Base-by-base conservation (phyloP, 2,329 filamentous ascomycete genomes). In the Aureobasidium sp. region DNA sequence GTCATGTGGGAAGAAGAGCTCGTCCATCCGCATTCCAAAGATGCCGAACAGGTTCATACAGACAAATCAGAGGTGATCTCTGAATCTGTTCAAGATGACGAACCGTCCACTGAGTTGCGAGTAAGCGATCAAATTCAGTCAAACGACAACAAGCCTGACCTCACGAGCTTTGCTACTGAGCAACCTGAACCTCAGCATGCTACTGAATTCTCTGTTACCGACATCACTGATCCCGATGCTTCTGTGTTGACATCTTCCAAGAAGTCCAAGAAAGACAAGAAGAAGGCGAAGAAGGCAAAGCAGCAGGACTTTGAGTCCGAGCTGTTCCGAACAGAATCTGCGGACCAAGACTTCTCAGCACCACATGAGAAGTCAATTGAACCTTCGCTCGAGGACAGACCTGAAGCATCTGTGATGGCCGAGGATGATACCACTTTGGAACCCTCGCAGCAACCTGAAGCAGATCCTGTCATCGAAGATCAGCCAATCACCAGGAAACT, bases 281-380 rank as follows among this genome's bases (percentile, higher is more conserved):
- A 58, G 11, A 67, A 67, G 55, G 65, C 62, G 49, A 69, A 70
- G 61, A 69, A 69, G 45, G 62, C 32, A 15, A 59, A 41, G 30
- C 59, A 53, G 42, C 64, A 34, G 8, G 54, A n/a, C 5, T 3
- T 32, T 11, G 42, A 48, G 11, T 7, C 32, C 8, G 15, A 37
- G n/a, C 3, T 21, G 9, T n/a, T 39, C 8, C 42, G 8, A 16
- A 11, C 16, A 9, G 42, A 34, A 1, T 3, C 13, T 16, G 32
- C 42, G 25, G 42, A 48, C 21, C n/a, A 3, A 10, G 27, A 32
- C 2, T 16, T 11, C 30, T 9, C 32, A 21, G 6, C 25, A 58
- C 15, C 41, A 10, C n/a, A 11, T 13, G 41, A 16, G 13, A 16
- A 25, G 7, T 3, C 30, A 10, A 3, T 6, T 7, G 10, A 29